phyloP scores from a whole-genome alignment of 2,329 filamentous ascomycete species.

The Penicillium digitatum region DNA sequence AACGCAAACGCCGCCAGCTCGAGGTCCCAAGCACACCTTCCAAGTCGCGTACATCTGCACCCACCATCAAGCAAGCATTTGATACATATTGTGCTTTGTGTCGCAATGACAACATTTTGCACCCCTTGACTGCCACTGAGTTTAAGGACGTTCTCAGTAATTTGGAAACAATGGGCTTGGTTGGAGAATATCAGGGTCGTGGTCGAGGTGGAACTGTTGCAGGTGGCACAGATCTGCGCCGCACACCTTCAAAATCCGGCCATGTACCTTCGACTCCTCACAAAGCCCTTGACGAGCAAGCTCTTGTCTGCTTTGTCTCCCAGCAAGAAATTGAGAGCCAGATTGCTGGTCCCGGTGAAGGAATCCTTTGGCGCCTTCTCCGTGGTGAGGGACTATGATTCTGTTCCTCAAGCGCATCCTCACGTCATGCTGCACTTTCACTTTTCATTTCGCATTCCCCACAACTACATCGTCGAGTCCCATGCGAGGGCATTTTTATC shows the following conservation, averaged over 20 bases:
- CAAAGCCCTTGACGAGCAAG: conserved; percentile 66
- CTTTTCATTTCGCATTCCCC: not conserved
- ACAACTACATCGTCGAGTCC: conserved; percentile 14
- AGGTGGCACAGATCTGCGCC: conserved; percentile 48
- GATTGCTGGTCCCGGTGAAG: conserved; percentile 55
- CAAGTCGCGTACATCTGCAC: conserved; percentile 58
- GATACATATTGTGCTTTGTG: conserved; percentile 80
- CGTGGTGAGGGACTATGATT: conserved; percentile 35
- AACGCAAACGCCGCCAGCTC: conserved; percentile 60
- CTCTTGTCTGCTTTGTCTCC: conserved; percentile 73
- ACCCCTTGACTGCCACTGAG: conserved; percentile 84
- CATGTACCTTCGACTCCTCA: conserved; percentile 52
- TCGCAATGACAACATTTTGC: conserved; percentile 79
- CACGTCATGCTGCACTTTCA: not conserved
- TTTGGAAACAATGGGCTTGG: conserved; percentile 79
- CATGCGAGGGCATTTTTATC: conserved; percentile 6
- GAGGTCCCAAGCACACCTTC: conserved; percentile 53
- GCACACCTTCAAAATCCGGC: conserved; percentile 68
- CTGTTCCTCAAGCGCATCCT: not conserved
- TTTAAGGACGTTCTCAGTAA: conserved; percentile 90
- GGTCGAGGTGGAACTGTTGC: conserved; percentile 59
- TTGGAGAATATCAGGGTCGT: conserved; percentile 67
- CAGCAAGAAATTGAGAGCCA: conserved; percentile 72
- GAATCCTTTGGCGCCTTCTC: conserved; percentile 43
- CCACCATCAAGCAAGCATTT: conserved; percentile 79